phyloP scores from a whole-genome alignment of 2,329 filamentous ascomycete genomes.

The Volutella citrinella region DNA sequence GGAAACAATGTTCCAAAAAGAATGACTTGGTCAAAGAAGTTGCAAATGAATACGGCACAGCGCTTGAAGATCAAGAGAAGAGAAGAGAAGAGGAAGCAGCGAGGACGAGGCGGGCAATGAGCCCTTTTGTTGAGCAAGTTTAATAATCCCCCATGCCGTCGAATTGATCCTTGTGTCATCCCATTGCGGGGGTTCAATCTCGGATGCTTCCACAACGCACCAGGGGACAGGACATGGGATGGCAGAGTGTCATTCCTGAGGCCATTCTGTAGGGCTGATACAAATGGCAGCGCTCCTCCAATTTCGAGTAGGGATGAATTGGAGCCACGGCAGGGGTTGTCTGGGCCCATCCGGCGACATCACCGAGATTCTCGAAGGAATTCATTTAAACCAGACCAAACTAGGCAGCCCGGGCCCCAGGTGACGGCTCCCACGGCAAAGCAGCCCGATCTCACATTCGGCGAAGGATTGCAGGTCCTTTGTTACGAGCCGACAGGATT shows the following conservation, averaged over 20 bases:
- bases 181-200: conserved; percentile 11
- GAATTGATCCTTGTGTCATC: too few relatives aligned
- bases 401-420: too few relatives aligned
- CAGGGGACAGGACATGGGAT: too few relatives aligned
- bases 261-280: conserved; percentile 26
- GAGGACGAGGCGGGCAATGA: not conserved
- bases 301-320: conserved; percentile 17
- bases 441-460: too few relatives aligned
- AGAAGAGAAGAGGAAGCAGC: conserved; percentile 1
- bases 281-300: conserved; percentile 20
- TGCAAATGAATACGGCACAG: too few relatives aligned
- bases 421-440: too few relatives aligned
- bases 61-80: conserved; percentile 2
- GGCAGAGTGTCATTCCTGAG: conserved; percentile 13
- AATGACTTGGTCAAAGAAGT: conserved; percentile 15
- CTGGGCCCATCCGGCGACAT: conserved; percentile 6
- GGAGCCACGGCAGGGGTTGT: conserved; percentile 6
- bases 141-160: conserved; percentile 5
- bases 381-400: too few relatives aligned
- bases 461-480: too few relatives aligned
- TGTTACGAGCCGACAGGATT: too few relatives aligned
- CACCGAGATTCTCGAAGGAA: too few relatives aligned
- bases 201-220: too few relatives aligned
- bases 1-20: conserved; percentile 19
- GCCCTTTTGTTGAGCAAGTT: conserved; percentile 4